Percentiles rank a stretch among this genome's conserved stretches.
These are phyloP conservation scores for Colletotrichum lindemuthianum DNA, from an alignment of 2,329 filamentous ascomycete genomes.

Conservation along the genomic window DNA sequence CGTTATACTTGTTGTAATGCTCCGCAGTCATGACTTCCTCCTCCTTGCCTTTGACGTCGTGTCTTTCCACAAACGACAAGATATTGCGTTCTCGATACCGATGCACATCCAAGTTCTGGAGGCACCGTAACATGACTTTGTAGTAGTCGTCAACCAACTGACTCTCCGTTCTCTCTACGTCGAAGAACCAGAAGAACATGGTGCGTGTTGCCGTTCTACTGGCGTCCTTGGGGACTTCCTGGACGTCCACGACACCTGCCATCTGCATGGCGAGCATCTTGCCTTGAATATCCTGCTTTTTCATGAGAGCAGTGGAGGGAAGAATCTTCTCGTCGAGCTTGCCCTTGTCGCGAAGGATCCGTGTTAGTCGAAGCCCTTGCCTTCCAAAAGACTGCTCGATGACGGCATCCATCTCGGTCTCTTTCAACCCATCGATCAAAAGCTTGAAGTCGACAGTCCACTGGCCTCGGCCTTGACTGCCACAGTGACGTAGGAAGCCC, in stretches of 20 bases:
- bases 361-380: constrained; percentile 82
- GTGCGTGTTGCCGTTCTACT: constrained; percentile 84
- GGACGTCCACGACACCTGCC: constrained; percentile 86
- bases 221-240: constrained; percentile 92
- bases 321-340: constrained; percentile 96
- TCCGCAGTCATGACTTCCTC: constrained; percentile 80
- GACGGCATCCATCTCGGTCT: constrained; percentile 82
- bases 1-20: constrained; percentile 73
- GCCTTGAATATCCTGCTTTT: constrained; percentile 84
- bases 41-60: constrained; percentile 86
- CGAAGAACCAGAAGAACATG: constrained; percentile 92
- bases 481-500: constrained; percentile 75
- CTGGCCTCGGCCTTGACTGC: constrained; percentile 70
- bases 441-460: constrained; percentile 88
- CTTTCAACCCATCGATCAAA: constrained; percentile 75
- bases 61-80: constrained; percentile 83
- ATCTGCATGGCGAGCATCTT: constrained; percentile 88
- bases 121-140: constrained; percentile 86
- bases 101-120: constrained; percentile 84
- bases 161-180: constrained; percentile 75
- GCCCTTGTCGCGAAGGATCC: constrained; percentile 85
- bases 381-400: constrained; percentile 82
- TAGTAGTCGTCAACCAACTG: constrained; percentile 84
- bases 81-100: constrained; percentile 76
- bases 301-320: constrained; percentile 82